Percentiles rank a stretch among this genome's conserved stretches.
phyloP scores from a whole-genome alignment of 1,139 yeast species.

The Saccharomyces hybrid region DNA sequence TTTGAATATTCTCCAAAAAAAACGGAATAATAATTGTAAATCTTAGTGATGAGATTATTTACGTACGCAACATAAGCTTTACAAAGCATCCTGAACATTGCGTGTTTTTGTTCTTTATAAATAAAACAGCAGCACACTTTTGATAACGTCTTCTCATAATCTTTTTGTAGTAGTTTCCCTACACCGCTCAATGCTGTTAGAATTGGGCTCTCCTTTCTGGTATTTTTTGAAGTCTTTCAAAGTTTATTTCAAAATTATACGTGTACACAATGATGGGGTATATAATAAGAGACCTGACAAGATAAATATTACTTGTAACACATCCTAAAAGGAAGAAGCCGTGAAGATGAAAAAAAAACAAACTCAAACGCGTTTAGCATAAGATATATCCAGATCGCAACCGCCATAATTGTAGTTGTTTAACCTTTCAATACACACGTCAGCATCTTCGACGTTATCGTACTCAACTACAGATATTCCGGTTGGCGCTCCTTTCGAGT shows the following conservation, averaged over 20 bases:
- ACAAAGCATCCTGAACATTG: background rate
- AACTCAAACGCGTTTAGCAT: conserved; percentile 36
- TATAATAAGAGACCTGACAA: background rate
- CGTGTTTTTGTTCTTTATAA: background rate
- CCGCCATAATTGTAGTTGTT: conserved; percentile 81
- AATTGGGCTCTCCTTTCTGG: background rate
- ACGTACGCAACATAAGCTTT: background rate
- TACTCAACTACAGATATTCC: conserved; percentile 84
- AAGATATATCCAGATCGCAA: conserved; percentile 58
- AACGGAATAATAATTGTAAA: background rate
- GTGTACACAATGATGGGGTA: background rate
- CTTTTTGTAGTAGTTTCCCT: background rate
- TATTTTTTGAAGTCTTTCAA: background rate
- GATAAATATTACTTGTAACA: background rate
- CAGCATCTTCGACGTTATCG: conserved; percentile 61
- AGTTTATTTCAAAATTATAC: background rate
- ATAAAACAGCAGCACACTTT: background rate
- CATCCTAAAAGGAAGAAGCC: background rate
- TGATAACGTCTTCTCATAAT: background rate
- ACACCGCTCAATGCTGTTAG: background rate
- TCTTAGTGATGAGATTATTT: background rate
- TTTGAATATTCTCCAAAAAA: background rate
- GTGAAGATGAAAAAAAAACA: background rate
- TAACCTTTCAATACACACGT: conserved; percentile 64
- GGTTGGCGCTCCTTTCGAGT: conserved; percentile 58